Conservation (phyloP, 1,139 yeast species). For the Geotrichum citri-aurantii region DNA sequence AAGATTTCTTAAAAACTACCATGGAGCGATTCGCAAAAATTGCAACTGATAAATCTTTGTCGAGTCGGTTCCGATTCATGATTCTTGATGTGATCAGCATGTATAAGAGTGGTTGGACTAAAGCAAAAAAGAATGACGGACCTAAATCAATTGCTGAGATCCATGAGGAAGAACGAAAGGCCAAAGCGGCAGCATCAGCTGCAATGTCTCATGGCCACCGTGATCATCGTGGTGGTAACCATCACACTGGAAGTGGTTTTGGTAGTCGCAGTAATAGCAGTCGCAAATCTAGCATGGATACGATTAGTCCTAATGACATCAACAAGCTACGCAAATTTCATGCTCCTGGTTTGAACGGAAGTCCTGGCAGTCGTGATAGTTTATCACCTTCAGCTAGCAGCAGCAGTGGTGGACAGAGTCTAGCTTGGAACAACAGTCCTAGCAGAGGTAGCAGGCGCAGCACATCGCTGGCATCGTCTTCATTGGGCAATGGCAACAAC, state of each 20-base stretch:
- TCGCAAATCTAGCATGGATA: neutral
- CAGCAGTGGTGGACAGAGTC: slow-evolving; percentile 27
- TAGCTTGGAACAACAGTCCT: slow-evolving; percentile 28
- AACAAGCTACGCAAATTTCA: slow-evolving; percentile 4
- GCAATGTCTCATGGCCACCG: neutral
- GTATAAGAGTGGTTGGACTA: slow-evolving; percentile 57
- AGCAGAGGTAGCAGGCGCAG: slow-evolving; percentile 22
- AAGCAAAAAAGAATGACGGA: slow-evolving; percentile 53
- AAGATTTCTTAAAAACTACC: slow-evolving; percentile 44
- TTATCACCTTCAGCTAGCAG: slow-evolving; percentile 22
- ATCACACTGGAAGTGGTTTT: neutral
- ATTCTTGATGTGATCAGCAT: slow-evolving; percentile 84
- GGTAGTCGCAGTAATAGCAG: slow-evolving; percentile 3
- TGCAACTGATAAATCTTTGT: slow-evolving; percentile 50
- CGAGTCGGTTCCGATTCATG: slow-evolving; percentile 83
- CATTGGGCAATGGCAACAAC: slow-evolving; percentile 14
- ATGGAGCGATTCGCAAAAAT: slow-evolving; percentile 58
- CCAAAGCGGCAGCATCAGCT: neutral
- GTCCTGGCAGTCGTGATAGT: neutral
- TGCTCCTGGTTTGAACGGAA: slow-evolving; percentile 2
- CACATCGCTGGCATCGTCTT: slow-evolving; percentile 4
- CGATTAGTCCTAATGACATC: neutral
- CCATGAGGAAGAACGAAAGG: slow-evolving; percentile 52
- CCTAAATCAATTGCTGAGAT: slow-evolving; percentile 92
- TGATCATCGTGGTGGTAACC: neutral